Base-by-base conservation (phyloP, 2,329 filamentous ascomycete genomes). In the Teratosphaeriaceae sp. region DNA sequence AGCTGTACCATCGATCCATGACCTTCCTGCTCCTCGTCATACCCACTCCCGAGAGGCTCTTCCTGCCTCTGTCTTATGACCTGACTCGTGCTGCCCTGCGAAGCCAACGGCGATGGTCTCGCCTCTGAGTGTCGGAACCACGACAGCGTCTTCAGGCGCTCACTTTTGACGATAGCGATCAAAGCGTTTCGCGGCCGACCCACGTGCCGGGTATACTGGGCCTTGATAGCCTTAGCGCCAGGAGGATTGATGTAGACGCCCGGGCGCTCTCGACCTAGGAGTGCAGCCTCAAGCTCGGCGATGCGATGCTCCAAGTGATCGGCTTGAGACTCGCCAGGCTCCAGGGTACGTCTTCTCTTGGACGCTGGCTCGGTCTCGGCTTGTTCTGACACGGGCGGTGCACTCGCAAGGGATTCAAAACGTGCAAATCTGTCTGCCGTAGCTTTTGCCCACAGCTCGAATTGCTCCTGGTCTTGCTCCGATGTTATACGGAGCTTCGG, bases 241-340 rank as follows among this genome's bases (percentile, higher is more conserved):
- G 65, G 66, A n/a, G 68, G 67, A 44, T 73, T 65, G 40, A 72
- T 55, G 46, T 70, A 70, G 1, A 72, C 41, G 0, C 68, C 68
- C 24, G 66, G 60, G 3, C 51, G 47, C 7, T 52, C 40, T 21
- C 58, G 58, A n/a, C 52, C 49, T 20, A 57, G 46, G n/a, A 65
- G 58, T 8, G 56, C 52, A 5, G 53, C 49, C 23, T 62, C 53
- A 13, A 61, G 50, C 18, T 52, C 43, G 26, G 53, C 50, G 38
- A 36, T 2, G 31, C 13, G 18, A 13, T 34, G 18, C 4, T 34
- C 31, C 31, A 9, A 5, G 6, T 9, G 6, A 9, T 34, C 31
- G 12, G 18, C 31, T 8, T 27, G 24, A 27, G 13, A 13, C n/a
- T 34, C 31, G 12, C 20, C 15, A 7, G 3, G 15, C 8, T 34